These are phyloP conservation scores for Penicillium sp. DNA, from an alignment of 2,329 filamentous ascomycete species.

Conservation along the genomic window DNA sequence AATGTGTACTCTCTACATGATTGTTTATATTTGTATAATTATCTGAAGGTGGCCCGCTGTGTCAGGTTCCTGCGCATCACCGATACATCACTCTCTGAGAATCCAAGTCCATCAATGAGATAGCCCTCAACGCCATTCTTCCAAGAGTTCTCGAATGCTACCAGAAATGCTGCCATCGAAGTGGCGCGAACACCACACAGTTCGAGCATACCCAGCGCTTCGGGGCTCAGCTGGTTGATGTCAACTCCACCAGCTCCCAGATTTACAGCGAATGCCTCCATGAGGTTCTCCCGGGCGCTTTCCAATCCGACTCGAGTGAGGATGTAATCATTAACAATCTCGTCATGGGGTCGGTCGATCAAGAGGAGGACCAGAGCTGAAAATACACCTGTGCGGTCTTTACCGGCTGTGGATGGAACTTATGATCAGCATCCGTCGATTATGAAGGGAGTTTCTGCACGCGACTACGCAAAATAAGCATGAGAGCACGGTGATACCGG, in stretches of 20 bases:
- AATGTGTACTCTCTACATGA: not conserved
- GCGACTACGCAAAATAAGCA: not conserved
- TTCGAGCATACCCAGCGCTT: constrained; percentile 20
- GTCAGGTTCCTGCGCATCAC: constrained; percentile 18
- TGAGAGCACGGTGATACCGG: not conserved
- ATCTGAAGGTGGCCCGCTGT: not conserved
- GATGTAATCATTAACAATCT: constrained; percentile 58
- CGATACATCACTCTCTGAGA: constrained; percentile 15
- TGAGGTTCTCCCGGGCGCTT: constrained; percentile 17
- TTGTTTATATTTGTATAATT: not conserved
- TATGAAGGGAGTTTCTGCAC: not conserved
- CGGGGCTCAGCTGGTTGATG: constrained; percentile 11
- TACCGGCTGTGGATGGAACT: constrained; percentile 52
- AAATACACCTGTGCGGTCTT: constrained; percentile 68
- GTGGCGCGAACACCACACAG: constrained; percentile 20
- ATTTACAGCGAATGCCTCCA: constrained; percentile 13
- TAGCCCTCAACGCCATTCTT: constrained; percentile 19
- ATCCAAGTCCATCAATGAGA: constrained; percentile 18
- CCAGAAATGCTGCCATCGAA: constrained; percentile 23
- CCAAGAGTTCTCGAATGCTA: constrained; percentile 16
- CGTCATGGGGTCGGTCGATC: constrained; percentile 50
- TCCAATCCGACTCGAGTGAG: constrained; percentile 23
- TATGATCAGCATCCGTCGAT: not conserved
- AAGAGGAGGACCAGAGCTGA: constrained; percentile 58
- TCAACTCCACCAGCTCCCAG: constrained; percentile 8